phyloP scores from a whole-genome alignment of 164 flowering plant genomes.

The Annona cherimola region DNA sequence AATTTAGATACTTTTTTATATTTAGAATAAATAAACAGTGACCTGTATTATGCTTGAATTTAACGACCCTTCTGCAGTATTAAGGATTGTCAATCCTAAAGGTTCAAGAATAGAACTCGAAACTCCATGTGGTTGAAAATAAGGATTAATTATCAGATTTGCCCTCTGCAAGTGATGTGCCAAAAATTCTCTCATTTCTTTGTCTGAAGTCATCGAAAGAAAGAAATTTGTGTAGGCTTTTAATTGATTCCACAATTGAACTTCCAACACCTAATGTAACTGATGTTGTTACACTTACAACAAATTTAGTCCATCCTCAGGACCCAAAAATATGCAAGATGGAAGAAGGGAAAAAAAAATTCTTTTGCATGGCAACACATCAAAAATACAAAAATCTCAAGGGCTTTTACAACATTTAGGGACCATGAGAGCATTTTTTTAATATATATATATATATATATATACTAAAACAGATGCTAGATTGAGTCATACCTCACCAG shows the following conservation, averaged over 20 bases:
- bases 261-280: background rate
- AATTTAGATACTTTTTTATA: no score
- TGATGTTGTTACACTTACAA: background rate
- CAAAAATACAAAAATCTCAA: no score
- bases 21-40: no score
- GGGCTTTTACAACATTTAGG: no score
- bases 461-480: background rate
- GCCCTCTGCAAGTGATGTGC: background rate
- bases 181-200: background rate
- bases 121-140: background rate
- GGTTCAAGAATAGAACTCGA: background rate
- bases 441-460: no score
- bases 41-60: no score
- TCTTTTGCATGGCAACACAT: no score
- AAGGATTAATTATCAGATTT: background rate
- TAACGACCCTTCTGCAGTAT: background rate
- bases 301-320: background rate
- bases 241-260: background rate
- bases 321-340: background rate
- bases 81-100: background rate
- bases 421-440: no score
- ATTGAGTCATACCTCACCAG: constrained; percentile 59
- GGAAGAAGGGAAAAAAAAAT: background rate
- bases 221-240: background rate
- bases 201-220: background rate